Conservation (phyloP, 164 flowering plant genomes). For the Berberis vulgaris region DNA sequence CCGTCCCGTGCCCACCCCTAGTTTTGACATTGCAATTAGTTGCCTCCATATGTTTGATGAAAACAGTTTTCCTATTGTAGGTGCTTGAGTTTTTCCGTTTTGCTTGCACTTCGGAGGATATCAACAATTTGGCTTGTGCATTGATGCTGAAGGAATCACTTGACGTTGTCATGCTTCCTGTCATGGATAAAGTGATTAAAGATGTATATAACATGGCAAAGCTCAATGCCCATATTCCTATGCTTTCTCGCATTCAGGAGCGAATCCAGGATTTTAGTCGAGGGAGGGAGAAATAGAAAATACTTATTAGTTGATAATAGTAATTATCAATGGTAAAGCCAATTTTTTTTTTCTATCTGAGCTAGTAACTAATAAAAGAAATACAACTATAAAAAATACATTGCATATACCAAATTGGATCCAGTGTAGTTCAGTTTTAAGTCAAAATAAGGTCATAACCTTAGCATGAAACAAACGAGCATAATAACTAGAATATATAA, state of each 20-base stretch:
- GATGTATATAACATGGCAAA: slow-evolving; percentile 56
- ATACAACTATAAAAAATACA: too few species aligned
- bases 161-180: slow-evolving; percentile 47
- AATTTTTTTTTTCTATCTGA: too few species aligned
- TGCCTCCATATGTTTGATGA: background rate
- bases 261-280: slow-evolving; percentile 18
- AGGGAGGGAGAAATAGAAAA: too few species aligned
- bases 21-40: background rate
- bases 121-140: slow-evolving; percentile 89
- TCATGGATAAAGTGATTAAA: slow-evolving; percentile 59
- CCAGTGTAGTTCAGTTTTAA: too few species aligned
- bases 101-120: slow-evolving; percentile 95
- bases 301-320: too few species aligned
- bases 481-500: too few species aligned
- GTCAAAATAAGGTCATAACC: too few species aligned
- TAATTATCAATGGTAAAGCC: too few species aligned
- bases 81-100: slow-evolving; percentile 96
- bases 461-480: too few species aligned
- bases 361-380: too few species aligned
- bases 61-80: slow-evolving; percentile 23
- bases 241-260: slow-evolving; percentile 98
- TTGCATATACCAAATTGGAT: too few species aligned
- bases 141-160: slow-evolving; percentile 77
- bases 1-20: too few species aligned
- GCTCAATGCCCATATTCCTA: slow-evolving; percentile 57